Percentiles rank a stretch among this genome's conserved stretches.
These are phyloP conservation scores for Blastobotrys ciferrii DNA, from an alignment of 1,139 yeast genomes.

Conservation along the genomic window DNA sequence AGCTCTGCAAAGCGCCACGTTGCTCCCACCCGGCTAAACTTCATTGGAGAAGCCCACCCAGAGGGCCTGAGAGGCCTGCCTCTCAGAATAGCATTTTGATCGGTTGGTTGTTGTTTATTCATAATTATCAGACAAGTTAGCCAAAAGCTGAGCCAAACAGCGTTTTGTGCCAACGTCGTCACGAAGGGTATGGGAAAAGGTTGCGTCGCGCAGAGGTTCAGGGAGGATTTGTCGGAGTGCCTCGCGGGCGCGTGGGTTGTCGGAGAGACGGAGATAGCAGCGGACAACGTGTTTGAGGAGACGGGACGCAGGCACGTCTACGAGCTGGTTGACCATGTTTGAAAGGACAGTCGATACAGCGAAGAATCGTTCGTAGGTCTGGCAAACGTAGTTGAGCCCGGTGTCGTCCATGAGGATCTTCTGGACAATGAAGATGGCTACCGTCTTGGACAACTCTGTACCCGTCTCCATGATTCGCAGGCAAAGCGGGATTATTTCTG, in stretches of 20 bases:
- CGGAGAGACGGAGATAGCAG: conserved; percentile 87
- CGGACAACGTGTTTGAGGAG: conserved; percentile 89
- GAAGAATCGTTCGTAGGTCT: conserved; percentile 89
- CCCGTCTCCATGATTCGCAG: conserved; percentile 94
- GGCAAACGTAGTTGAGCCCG: conserved; percentile 89
- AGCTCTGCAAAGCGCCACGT: too few relatives aligned
- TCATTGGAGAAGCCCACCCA: too few relatives aligned
- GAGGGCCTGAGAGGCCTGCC: too few relatives aligned
- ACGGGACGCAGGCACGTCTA: conserved; percentile 69
- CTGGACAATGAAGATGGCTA: conserved; percentile 91
- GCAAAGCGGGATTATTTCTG: conserved; percentile 94
- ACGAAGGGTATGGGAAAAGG: conserved; percentile 72
- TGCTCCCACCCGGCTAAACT: too few relatives aligned
- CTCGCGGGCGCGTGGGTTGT: conserved; percentile 85
- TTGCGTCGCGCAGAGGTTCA: conserved; percentile 85
- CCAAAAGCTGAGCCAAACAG: conserved; percentile 78
- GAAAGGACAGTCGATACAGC: conserved; percentile 89
- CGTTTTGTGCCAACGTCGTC: conserved; percentile 89
- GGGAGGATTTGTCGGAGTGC: conserved; percentile 84
- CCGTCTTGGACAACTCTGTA: conserved; percentile 90
- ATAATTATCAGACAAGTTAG: conserved; percentile 53
- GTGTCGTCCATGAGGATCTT: conserved; percentile 88
- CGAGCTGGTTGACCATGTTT: conserved; percentile 84
- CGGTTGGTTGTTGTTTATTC: too few relatives aligned
- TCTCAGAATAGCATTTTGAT: too few relatives aligned